Base-by-base conservation (phyloP, 2,329 filamentous ascomycete genomes). In the Knoxdaviesia proteae region DNA sequence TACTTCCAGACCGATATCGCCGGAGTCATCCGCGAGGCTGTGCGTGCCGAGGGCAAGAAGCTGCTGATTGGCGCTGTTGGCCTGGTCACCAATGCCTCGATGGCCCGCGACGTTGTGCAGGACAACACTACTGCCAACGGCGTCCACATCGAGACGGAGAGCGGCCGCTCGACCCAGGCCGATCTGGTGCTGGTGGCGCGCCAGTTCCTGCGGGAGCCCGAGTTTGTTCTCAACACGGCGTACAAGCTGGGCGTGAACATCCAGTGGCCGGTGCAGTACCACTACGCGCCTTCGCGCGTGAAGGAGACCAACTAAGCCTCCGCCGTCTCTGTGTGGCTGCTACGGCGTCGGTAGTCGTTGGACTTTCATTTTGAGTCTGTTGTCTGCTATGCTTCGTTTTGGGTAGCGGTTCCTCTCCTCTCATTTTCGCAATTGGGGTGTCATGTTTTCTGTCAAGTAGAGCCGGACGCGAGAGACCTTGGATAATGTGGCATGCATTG, bases 161-260 rank as follows among this genome's bases (percentile, higher is more conserved):
- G 51, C 76, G 45, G 20, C 53, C 50, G 6, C 50, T 51, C 46
- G 49, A 52, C 66, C 10, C 60, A 64, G 54, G 72, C 69, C 1
- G 86, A 94, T 54, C 57, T 87, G n/a, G 74, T 79, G 0, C 66
- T 88, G 11, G 67, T 80, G 1, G 87, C 73, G 0, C 67, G 84
- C 44, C 78, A 80, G 53, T 90, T 90, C 58, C 67, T 92, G 60
- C 74, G 84, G 56, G 84, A 93, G 53, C 81, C 86, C 0, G 77
- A 82, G 45, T 75, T 86, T 54, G 79, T 84, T 6, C 74, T 84
- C 59, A 68, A 71, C 34, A 77, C 73, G 47, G 86, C 83, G 0
- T 69, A 81, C 47, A 71, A 84, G 49, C 62, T 93, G 33, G 75
- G 72, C 7, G 74, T 87, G 4, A 62, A 74, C 45, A 73, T 87